These are phyloP conservation scores for Yamadazyma blattariae DNA, from an alignment of 1,139 yeast species.

Conservation along the genomic window DNA sequence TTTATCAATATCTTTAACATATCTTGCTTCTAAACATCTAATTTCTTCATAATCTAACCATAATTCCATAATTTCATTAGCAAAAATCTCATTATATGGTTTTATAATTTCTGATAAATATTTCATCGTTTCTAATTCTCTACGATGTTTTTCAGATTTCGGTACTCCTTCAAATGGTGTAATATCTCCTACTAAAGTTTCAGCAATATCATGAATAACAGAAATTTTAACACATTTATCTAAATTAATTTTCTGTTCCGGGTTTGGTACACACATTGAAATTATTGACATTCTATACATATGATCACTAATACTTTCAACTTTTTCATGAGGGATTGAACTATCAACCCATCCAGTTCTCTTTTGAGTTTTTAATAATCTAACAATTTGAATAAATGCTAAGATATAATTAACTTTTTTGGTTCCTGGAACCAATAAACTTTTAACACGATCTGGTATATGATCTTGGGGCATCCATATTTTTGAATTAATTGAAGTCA, in stretches of 20 bases:
- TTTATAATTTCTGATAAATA: slow-evolving; percentile 61
- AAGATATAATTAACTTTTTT: slow-evolving; percentile 47
- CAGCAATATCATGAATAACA: slow-evolving; percentile 91
- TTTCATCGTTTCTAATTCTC: slow-evolving; percentile 74
- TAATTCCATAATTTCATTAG: slow-evolving; percentile 63
- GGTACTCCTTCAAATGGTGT: slow-evolving; percentile 80
- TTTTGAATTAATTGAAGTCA: slow-evolving; percentile 2
- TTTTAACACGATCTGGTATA: slow-evolving; percentile 51
- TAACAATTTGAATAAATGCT: slow-evolving; percentile 74
- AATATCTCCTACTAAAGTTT: slow-evolving; percentile 89
- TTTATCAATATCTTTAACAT: slow-evolving; percentile 93
- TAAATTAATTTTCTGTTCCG: slow-evolving; percentile 22
- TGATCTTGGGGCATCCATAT: slow-evolving; percentile 60
- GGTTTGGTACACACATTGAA: slow-evolving; percentile 63
- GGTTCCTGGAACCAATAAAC: slow-evolving; percentile 30
- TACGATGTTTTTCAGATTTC: slow-evolving; percentile 68
- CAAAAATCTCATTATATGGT: slow-evolving; percentile 62
- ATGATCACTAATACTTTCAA: slow-evolving; percentile 87
- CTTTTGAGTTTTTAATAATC: slow-evolving; percentile 72
- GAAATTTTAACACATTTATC: slow-evolving; percentile 81
- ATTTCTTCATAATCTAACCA: slow-evolving; percentile 94
- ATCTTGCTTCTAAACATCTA: slow-evolving; percentile 76
- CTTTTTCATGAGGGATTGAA: slow-evolving; percentile 47
- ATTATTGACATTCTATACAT: slow-evolving; percentile 95
- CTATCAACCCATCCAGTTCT: slow-evolving; percentile 95